Conservation (phyloP, 2,329 filamentous ascomycete genomes). For the Knoxdaviesia capensis region DNA sequence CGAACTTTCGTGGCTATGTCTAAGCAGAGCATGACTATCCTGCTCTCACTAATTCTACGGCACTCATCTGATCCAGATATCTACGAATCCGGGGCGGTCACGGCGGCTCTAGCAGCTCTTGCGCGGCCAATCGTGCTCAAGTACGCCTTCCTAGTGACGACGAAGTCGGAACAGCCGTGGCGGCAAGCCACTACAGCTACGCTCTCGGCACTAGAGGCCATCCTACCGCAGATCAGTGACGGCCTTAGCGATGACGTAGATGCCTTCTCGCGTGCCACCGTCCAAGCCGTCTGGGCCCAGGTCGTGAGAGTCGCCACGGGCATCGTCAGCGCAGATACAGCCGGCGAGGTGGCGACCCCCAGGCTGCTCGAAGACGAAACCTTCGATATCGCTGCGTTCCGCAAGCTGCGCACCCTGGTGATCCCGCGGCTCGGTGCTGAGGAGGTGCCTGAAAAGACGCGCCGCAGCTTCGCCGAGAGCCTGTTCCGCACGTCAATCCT, state of each 20-base stretch:
- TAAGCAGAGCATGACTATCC: slow-evolving; percentile 55
- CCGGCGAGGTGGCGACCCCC: slow-evolving; percentile 21
- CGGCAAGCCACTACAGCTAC: slow-evolving; percentile 54
- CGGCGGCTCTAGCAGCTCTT: slow-evolving; percentile 44
- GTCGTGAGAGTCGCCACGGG: slow-evolving; percentile 46
- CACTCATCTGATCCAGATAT: slow-evolving; percentile 46
- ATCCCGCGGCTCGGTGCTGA: slow-evolving; percentile 51
- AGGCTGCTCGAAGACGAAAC: slow-evolving; percentile 38
- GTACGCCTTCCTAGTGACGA: slow-evolving; percentile 55
- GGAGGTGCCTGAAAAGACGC: slow-evolving; percentile 43
- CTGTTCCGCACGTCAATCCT: slow-evolving; percentile 72
- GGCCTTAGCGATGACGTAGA: slow-evolving; percentile 15
- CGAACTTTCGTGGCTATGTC: slow-evolving; percentile 82
- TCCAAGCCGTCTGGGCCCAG: slow-evolving; percentile 46
- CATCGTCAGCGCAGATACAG: slow-evolving; percentile 40
- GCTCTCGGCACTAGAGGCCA: slow-evolving; percentile 45
- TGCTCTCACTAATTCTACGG: slow-evolving; percentile 37
- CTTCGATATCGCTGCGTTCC: slow-evolving; percentile 65
- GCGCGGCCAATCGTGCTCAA: slow-evolving; percentile 55
- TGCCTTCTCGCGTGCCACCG: slow-evolving; percentile 21
- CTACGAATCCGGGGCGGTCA: slow-evolving; percentile 47
- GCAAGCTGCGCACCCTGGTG: slow-evolving; percentile 47
- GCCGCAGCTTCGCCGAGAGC: slow-evolving; percentile 49
- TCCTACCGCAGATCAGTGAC: slow-evolving; percentile 33
- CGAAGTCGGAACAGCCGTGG: slow-evolving; percentile 58